Evolutionary conservation across 805 yeast genomes (phyloP), one percentile per base, ranked within the genome.

Genomic region (Priceomyces haplophilus): DNA sequence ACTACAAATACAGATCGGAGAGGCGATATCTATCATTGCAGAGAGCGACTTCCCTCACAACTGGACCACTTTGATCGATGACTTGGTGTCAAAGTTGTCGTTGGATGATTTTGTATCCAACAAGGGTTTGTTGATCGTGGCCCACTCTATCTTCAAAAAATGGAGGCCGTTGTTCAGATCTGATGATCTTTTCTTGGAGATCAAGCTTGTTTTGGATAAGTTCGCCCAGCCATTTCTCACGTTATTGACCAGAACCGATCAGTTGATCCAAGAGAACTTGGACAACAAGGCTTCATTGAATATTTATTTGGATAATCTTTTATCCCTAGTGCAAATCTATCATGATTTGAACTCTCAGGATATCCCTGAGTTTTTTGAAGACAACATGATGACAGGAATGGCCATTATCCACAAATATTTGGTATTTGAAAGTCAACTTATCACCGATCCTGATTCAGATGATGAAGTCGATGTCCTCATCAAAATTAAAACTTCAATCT

Each of bases 281-380:
- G 72, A 67, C 42, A 73, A 84, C 58, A 72, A 72, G 42, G 78
- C 78, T 0, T 67, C 72, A 19, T 68, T 89, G 45, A 59, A 58
- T 25, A 67, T 82, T 1, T 70, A 84, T 35, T 78, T 88, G 52
- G 91, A 85, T 24, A 86, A 85, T 43, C 63, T 90, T 52, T 67
- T 84, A 39, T 65, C 89, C 17, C 72, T 90, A 41, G 64, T 85
- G 27, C 91, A 93, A 59, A 79, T 95, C 29, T 95, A 87, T 64
- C 88, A 82, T 59, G 99, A 93, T 61, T 79, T 93, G 56, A 93
- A 93, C 62, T 91, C 97, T 65, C 99, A 95, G 67, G 99, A 93
- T 65, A 84, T 93, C 41, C 99, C 99, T 1, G 99, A 90, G 64
- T 93, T 91, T 59, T 93, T 93, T 60, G 99, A 95, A 66, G 98